Evolutionary conservation across 441 rosid species (phyloP), one percentile per base, ranked within the genome.

Genomic region (Mallotus repandus): DNA sequence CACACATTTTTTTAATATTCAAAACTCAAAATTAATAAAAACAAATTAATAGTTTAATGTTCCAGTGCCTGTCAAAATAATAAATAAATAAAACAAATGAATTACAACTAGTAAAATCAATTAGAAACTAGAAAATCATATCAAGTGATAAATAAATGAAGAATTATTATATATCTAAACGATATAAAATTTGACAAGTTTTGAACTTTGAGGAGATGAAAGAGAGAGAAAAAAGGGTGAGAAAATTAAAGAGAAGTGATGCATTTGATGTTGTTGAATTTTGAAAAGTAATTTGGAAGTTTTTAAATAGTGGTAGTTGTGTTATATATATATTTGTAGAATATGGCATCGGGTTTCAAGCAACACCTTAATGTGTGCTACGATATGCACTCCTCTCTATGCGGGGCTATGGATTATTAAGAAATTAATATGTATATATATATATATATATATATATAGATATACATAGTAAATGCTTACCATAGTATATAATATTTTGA

Each of bases 351-450:
- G 75, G 64, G 82, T 69, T 77, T 69, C 71, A 77, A 83, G 82
- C 83, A 79, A 66, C 32, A n/a, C 83, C 84, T 83, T 70, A 79
- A 81, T 81, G 76, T 73, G 62, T 78, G 86, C 79, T 77, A 21
- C 76, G 68, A 48, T 19, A 59, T 60, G 85, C 89, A 80, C 90
- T 77, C 63, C 66, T 78, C 71, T 78, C 90, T 85, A 85, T 77
- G 86, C 62, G 84, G 63, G 54, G 29, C 29, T 63, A 46, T 71
- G 48, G 61, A 66, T 62, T 70, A 69, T 72, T 66, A 55, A 70
- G 49, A 67, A 70, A 35, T 57, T 54, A 29, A 29, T 29, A 29
- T 29, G 3, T 29, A 29, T 29, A 29, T 29, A 2, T 29, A 29
- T 29, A 29, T 29, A 29, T 29, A 29, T 29, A 2, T 2, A 29